Evolutionary conservation across 306 rosid genomes (phyloP), one percentile per base, ranked within the genome.

Genomic region (Vigna hirtella): DNA sequence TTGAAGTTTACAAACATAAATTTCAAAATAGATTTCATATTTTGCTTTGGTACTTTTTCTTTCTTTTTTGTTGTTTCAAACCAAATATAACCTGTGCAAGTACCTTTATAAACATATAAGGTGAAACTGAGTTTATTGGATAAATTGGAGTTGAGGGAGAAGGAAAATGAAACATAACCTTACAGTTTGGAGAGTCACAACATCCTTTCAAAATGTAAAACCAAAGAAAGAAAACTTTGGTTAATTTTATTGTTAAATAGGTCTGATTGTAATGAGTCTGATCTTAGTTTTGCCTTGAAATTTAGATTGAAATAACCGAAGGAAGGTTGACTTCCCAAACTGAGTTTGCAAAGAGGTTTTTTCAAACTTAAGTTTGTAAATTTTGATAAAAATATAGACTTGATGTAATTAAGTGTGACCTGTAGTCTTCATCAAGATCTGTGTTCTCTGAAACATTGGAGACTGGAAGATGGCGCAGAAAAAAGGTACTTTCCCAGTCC

Each of bases 401-500:
- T 4, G 9, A 56, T 20, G 22, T 63, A 16, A 36, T 17, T 15
- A 3, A 66, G 28, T 65, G 30, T 15, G 34, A 91, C 98, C 93
- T 88, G 88, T 79, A 93, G 26, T 93, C 89, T 26, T 91, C 67
- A 49, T 73, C 73, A 51, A 96, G 91, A 79, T 96, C 98, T 15
- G 94, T 87, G 83, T 88, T 73, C 47, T 91, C 87, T 2, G 97
- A 83, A 7, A 91, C 80, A 88, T 86, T 93, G 13, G 99, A 91
- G 55, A 2, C 1, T 2, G 99, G 99, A 78, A 85, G 99, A 73
- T 96, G 97, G 88, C 97, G 97, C 64, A 96, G 14, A 38, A 78
- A 96, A 89, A 96, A 93, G 42, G 97, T 91, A 90, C 94, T 91
- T 85, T 96, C 99, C 99, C 99, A 96, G 81, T 96, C 99, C 55